phyloP scores from a whole-genome alignment of 345 rosid species.

The Corchorus olitorius region DNA sequence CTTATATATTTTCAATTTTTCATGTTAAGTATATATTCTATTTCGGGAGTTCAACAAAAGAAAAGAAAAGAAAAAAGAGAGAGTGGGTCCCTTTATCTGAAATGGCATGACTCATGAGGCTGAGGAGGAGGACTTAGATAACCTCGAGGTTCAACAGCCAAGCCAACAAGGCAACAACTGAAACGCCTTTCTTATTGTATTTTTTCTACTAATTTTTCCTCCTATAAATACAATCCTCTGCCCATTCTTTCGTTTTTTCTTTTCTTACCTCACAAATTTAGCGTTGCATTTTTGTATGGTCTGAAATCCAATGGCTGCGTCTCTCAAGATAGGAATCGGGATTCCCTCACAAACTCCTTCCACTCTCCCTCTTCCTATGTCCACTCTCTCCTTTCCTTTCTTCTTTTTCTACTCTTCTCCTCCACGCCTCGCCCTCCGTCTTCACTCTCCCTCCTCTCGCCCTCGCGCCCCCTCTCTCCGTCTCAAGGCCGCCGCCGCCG shows the following conservation, averaged over 20 bases:
- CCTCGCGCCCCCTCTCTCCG: constrained; percentile 48
- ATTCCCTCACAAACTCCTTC: background rate
- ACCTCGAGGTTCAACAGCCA: too few relatives aligned
- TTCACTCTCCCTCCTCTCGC: constrained; percentile 36
- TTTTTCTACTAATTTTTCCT: too few relatives aligned
- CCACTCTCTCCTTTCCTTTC: constrained; percentile 43
- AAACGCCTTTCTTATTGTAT: too few relatives aligned
- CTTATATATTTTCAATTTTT: too few relatives aligned
- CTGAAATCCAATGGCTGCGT: constrained; percentile 42
- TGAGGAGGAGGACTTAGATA: too few relatives aligned
- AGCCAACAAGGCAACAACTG: too few relatives aligned
- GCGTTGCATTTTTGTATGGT: constrained; percentile 40
- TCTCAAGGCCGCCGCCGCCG: constrained; percentile 70
- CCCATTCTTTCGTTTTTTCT: too few relatives aligned
- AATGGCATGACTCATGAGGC: too few relatives aligned
- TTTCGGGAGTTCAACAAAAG: too few relatives aligned
- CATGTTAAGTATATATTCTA: too few relatives aligned
- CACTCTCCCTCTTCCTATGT: constrained; percentile 32
- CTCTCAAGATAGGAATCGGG: constrained; percentile 35
- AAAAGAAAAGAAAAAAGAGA: too few relatives aligned
- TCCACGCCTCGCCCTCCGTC: constrained; percentile 37
- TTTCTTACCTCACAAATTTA: background rate
- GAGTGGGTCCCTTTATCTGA: too few relatives aligned
- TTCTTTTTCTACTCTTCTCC: constrained; percentile 32
- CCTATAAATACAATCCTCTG: background rate